Conservation (phyloP, 192 early-diverging fungal genomes). For the Entrophospora sp. region DNA sequence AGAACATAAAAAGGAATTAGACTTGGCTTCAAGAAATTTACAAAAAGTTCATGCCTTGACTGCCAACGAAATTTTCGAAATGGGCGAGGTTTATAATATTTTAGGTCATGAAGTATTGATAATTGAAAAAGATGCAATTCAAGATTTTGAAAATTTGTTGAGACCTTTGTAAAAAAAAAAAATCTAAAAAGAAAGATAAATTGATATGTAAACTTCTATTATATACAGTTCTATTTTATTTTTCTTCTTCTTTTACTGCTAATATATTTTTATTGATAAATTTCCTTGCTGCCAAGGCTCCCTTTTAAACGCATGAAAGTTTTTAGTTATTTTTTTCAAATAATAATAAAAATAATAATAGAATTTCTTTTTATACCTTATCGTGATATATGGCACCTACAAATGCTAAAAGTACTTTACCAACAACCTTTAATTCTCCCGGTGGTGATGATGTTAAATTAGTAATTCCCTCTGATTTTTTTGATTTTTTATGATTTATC, state of each 20-base stretch:
- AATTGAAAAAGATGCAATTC: neutral
- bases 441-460: neutral
- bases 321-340: neutral
- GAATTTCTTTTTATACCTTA: neutral
- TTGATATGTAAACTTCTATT: neutral
- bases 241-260: too few species aligned
- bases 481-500: neutral
- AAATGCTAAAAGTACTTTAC: neutral
- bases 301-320: neutral
- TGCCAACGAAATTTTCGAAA: neutral
- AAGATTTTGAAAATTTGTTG: slow-evolving; percentile 18
- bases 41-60: slow-evolving; percentile 10
- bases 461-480: neutral
- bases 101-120: slow-evolving; percentile 24
- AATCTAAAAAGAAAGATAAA: too few species aligned
- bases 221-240: too few species aligned
- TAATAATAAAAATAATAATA: neutral
- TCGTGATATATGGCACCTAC: slow-evolving; percentile 15
- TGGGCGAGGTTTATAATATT: slow-evolving; percentile 12
- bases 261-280: slow-evolving; percentile 14
- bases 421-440: neutral
- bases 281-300: slow-evolving; percentile 5
- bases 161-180: too few species aligned
- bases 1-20: slow-evolving; percentile 17
- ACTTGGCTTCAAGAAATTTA: neutral